Evolutionary conservation across 1,284 basidiomycete species (phyloP).

Genomic region (Tausonia pullulans): DNA sequence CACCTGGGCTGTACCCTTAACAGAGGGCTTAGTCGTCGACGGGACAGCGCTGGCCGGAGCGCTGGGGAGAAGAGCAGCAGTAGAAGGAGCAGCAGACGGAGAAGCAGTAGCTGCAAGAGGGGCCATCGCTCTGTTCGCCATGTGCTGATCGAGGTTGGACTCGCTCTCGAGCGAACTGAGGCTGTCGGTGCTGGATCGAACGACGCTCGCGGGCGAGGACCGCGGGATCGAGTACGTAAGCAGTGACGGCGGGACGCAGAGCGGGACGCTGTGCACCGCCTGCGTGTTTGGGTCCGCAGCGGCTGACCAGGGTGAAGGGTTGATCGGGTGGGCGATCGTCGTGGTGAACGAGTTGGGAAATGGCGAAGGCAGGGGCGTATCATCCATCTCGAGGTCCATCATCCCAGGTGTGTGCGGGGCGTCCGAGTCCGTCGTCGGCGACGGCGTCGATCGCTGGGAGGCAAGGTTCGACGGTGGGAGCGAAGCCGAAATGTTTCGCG

Average conservation of each 20-base stretch:
- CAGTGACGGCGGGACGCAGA: conserved; percentile 32
- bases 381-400: conserved; percentile 39
- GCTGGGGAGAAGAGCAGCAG: background rate
- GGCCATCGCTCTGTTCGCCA: too few relatives aligned
- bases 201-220: background rate
- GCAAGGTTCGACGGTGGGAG: conserved; percentile 4
- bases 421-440: conserved; percentile 23
- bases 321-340: conserved; percentile 3
- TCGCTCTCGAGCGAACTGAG: background rate
- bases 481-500: conserved; percentile 1
- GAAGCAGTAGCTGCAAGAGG: too few relatives aligned
- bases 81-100: background rate
- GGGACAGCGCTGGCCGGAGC: background rate
- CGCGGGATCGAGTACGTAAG: conserved; percentile 28
- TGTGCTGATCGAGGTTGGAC: background rate
- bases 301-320: conserved; percentile 25
- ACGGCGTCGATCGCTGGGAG: conserved; percentile 18
- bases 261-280: conserved; percentile 18
- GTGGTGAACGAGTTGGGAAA: conserved; percentile 6
- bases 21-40: background rate
- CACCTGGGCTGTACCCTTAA: background rate
- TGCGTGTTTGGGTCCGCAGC: conserved; percentile 24
- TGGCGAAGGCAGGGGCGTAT: conserved; percentile 20
- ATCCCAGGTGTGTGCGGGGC: conserved; percentile 35
- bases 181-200: too few relatives aligned